Percentiles rank a stretch among this genome's conserved stretches.
These are phyloP conservation scores for Candida endomychidarum DNA, from an alignment of 805 yeast species.

Conservation along the genomic window DNA sequence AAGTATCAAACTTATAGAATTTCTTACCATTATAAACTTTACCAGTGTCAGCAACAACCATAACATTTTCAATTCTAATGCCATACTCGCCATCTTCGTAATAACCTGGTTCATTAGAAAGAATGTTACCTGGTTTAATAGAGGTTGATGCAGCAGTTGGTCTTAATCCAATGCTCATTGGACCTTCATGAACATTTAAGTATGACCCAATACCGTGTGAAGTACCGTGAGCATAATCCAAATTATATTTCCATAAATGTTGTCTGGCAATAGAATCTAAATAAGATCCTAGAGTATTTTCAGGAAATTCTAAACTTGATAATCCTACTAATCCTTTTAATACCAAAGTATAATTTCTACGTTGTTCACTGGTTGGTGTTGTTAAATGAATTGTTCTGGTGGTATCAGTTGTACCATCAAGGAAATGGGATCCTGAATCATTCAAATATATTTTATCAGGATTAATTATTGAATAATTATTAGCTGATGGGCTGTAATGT, in stretches of 20 bases:
- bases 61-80: constrained; percentile 53
- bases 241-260: constrained; percentile 53
- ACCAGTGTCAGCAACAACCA: constrained; percentile 46
- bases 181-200: constrained; percentile 63
- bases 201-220: constrained; percentile 66
- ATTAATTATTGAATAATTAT: constrained; percentile 46
- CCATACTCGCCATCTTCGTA: constrained; percentile 62
- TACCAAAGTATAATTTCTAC: constrained; percentile 53
- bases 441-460: constrained; percentile 68
- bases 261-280: constrained; percentile 61
- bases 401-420: constrained; percentile 81
- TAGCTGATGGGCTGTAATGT: constrained; percentile 62
- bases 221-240: constrained; percentile 64
- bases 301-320: constrained; percentile 52
- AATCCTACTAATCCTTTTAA: constrained; percentile 57
- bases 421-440: constrained; percentile 90
- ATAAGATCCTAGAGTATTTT: constrained; percentile 52
- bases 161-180: constrained; percentile 59
- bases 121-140: constrained; percentile 52
- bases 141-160: constrained; percentile 45
- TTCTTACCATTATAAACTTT: constrained; percentile 50
- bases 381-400: constrained; percentile 61
- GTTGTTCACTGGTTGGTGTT: constrained; percentile 46
- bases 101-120: constrained; percentile 64
- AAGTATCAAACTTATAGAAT: constrained; percentile 74